Base-by-base conservation (phyloP, 345 rosid genomes). In the Excoecaria agallocha region DNA sequence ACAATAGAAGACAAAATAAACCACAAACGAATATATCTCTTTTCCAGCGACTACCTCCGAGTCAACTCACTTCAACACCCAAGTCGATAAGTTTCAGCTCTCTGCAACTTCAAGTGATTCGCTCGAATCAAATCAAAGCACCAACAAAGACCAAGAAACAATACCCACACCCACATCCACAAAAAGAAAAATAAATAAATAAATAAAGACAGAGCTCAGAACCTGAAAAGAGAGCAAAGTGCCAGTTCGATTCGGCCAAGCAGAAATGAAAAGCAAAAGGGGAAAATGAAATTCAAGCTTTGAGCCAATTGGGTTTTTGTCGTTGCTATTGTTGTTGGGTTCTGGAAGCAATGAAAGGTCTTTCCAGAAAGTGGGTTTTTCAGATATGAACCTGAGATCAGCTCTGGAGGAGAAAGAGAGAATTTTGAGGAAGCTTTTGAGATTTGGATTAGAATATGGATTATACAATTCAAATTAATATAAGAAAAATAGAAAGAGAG, bases 11-110 rank as follows among this genome's bases (percentile, higher is more conserved):
- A 22, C 8, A 20, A 65, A 55, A 12, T 3, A 39, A 64, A 35
- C 71, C 46, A 62, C 3, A 51, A 60, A 57, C 3, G 8, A 22
- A 66, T 55, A 74, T 10, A 50, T 51, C 70, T 54, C 50, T 20
- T 73, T 20, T 63, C 16, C 22, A 51, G 62, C 22, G 56, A 39
- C 24, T 64, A 49, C 12, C 64, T 57, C 13, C 52, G 30, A 71
- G 75, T 78, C 76, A 78, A 78, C 71, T 51, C 74, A 54, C 52
- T 39, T 11, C 24, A 66, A 5, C 73, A 50, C 30, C 22, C 41
- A 45, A 65, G 76, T 63, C 71, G 55, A 77, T 41, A 71, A 60
- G 70, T 24, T 64, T 45, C 68, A 65, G 51, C 38, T 41, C 46
- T 60, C 60, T 10, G 35, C 43, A 66, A 35, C 63, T 17, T n/a